Evolutionary conservation across 2,329 filamentous ascomycete genomes (phyloP), one percentile per base, ranked within the genome.

Genomic region (Stagonosporopsis tanaceti): DNA sequence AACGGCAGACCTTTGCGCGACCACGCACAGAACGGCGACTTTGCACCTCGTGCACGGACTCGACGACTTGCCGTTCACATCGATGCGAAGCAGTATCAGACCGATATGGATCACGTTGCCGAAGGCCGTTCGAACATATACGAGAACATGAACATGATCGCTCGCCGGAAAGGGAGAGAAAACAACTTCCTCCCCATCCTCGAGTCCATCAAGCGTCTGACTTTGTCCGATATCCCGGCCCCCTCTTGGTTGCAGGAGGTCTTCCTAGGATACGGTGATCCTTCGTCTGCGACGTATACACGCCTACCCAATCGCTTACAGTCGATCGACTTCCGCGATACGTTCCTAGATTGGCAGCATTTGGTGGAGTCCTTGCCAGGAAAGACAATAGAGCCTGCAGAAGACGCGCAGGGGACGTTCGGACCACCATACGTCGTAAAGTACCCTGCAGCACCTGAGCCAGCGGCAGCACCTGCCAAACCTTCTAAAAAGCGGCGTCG

Each of bases 181-280:
- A 99, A 99, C 79, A 99, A 99, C 76, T 99, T 99, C 82, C 96
- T 92, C 71, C 88, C 93, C 9, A 89, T 99, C 9, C 82, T 99
- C 34, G 91, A 97, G 68, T 97, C 93, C 1, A 96, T 99, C 71
- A 91, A 90, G 70, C 91, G 87, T 62, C 84, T 99, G 28, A 90
- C 92, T 2, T 82, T 96, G 32, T 93, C 93, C 0, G 91, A 96
- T 66, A 88, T 94, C 20, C 90, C 91, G 6, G 83, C 98, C 51
- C 93, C 95, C 14, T 86, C 89, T 2, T 99, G 95, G 95, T 82
- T 99, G 40, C 92, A 97, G 69, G 95, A 98, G 65, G 94, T 98
- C 9, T 99, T 98, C 76, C 81, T 99, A n/a, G 95, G 95, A 3
- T 98, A 96, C 74, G 95, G 95, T 44, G 93, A 99, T 76, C 94